Evolutionary conservation across 129 eudicot genomes (phyloP).

Genomic region (Tagetes erecta): DNA sequence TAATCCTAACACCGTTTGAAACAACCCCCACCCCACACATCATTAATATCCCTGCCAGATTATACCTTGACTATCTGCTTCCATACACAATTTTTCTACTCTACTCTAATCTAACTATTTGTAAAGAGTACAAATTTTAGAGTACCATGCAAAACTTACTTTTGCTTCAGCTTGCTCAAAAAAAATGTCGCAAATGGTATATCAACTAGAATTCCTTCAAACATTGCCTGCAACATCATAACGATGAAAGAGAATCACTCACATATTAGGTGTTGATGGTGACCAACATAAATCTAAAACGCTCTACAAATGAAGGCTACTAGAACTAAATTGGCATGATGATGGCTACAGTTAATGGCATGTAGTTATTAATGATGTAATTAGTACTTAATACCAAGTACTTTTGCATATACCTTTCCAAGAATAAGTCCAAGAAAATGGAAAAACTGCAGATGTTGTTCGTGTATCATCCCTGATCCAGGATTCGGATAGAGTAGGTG

Average conservation of each 20-base stretch:
- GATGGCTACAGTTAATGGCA: neutral
- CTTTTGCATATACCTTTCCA: conserved; percentile 63
- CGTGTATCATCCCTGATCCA: conserved; percentile 90
- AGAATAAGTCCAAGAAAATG: conserved; percentile 92
- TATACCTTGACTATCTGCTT: neutral
- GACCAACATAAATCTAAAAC: neutral
- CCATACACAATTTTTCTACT: neutral
- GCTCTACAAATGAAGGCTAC: neutral
- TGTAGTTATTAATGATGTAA: conserved; percentile 1
- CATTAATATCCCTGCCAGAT: neutral
- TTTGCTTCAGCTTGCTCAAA: conserved; percentile 94
- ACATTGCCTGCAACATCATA: conserved; percentile 76
- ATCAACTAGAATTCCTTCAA: conserved; percentile 97
- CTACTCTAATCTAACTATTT: neutral
- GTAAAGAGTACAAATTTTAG: neutral
- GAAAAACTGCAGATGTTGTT: conserved; percentile 89
- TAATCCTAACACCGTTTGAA: neutral
- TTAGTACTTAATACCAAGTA: neutral
- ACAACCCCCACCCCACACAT: neutral
- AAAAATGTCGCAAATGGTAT: conserved; percentile 98
- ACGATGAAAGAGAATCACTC: neutral
- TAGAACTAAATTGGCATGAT: neutral
- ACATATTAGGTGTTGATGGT: neutral
- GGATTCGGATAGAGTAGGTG: conserved; percentile 98
- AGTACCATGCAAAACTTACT: conserved; percentile 53